Evolutionary conservation across 1,139 yeast genomes (phyloP), one percentile per base, ranked within the genome.

Genomic region (Chernovozyma aurita): DNA sequence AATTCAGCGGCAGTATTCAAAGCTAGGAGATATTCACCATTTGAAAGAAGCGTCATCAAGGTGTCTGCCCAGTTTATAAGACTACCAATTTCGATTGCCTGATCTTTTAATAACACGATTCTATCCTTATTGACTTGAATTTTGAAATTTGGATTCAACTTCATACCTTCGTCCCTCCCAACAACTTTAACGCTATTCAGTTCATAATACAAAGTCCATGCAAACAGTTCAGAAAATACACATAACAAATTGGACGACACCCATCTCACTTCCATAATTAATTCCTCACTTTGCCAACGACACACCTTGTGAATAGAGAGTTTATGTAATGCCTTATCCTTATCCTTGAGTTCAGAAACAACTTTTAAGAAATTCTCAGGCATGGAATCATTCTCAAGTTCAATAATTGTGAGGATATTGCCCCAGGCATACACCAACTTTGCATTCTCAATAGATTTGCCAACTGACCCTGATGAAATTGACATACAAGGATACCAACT

Each of bases 51-150:
- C 12, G 62, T 70, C 38, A 69, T 60, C 13, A 80, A 53, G 17
- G 73, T 62, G 48, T 85, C 94, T 0, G 88, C 87, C 95, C 95
- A 86, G 46, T 75, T 80, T 4, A 79, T 65, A 12, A 79, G 57
- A 13, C 78, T 63, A 0, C 90, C 94, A 12, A 79, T 65, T 4
- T 60, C 61, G 25, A 79, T 49, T 38, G 70, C 78, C 41, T 44
- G 33, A 16, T 17, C 15, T 3, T 18, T 34, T 3, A 42, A 38
- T 22, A 65, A 39, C 8, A 60, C 28, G 16, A 62, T 42, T 27
- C 61, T 47, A 25, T 59, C 56, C 35, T 64, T 61, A 22, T 57
- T 47, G 4, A 54, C 49, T 21, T 26, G 37, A 8, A 17, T 25
- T 5, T 8, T 14, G 15, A 20, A 17, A 6, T 16, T 16, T 5